These are phyloP conservation scores for Termitomyces sp. DNA, from an alignment of 768 basidiomycete species.

Conservation along the genomic window DNA sequence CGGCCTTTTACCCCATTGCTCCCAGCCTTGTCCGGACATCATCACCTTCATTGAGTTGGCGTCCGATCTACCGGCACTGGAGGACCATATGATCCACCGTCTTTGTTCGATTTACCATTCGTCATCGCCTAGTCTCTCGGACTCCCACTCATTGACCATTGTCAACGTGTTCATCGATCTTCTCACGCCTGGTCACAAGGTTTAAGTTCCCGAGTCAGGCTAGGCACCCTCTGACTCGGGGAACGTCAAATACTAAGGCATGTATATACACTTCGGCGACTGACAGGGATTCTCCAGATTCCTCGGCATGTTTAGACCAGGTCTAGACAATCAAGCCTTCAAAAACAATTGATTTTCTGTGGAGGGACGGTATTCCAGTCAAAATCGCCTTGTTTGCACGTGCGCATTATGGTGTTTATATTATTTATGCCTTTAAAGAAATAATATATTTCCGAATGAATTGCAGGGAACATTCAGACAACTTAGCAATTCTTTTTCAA, in stretches of 20 bases:
- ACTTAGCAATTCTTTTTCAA: too few relatives aligned
- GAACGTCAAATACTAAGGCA: constrained; percentile 14
- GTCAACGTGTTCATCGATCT: constrained; percentile 12
- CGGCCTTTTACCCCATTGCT: not conserved
- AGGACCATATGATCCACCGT: not conserved
- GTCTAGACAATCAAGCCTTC: not conserved
- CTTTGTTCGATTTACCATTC: not conserved
- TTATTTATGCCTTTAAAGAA: too few relatives aligned
- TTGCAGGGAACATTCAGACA: too few relatives aligned
- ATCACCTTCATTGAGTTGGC: too few relatives aligned
- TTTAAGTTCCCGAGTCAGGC: constrained; percentile 36
- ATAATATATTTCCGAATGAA: too few relatives aligned
- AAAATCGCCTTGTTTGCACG: not conserved
- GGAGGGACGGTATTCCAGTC: too few relatives aligned
- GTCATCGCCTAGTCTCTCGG: not conserved
- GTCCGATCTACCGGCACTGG: not conserved
- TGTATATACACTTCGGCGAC: not conserved
- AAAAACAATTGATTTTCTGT: not conserved
- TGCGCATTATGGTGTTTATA: too few relatives aligned
- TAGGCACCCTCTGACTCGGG: constrained; percentile 30
- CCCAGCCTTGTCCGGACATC: not conserved
- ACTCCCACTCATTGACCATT: not conserved
- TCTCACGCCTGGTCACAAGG: constrained; percentile 22
- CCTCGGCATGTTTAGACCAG: not conserved
- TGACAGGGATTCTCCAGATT: not conserved